Evolutionary conservation across 2,329 filamentous ascomycete genomes (phyloP), one percentile per base, ranked within the genome.

Genomic region (Pseudogymnoascus sp.): DNA sequence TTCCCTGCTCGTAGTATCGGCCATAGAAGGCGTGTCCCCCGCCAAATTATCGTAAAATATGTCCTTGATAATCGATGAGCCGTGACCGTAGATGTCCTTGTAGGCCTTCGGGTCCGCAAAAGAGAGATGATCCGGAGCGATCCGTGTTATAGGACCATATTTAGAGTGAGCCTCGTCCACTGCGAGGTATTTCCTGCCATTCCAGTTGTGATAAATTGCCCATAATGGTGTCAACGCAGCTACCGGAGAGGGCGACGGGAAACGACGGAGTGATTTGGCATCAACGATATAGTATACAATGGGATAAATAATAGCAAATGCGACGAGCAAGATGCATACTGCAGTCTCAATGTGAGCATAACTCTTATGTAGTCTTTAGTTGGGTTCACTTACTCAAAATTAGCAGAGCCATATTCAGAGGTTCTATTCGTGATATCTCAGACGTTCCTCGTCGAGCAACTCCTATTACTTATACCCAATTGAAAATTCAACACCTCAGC

Each of bases 11-110:
- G 19, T 52, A 52, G 41, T 52, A 5, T 52, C 21, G 21, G 41
- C 41, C 60, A 62, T 59, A 23, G 62, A 61, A 3, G 60, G 63
- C 26, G 61, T 59, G 3, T 37, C 60, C 12, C 30, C 61, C 4
- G 37, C 61, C n/a, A 59, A 10, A 19, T 35, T 26, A n/a, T 59
- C 39, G 37, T 65, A 66, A 38, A 63, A 65, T 12, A 58, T 55
- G 41, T 61, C 65, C 57, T 66, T 66, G 9, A 62, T 13, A 33
- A 62, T 60, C 4, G 62, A 18, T 10, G 61, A 57, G 5, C 63
- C 61, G 38, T 71, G 69, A 5, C 70, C 69, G 39, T 72, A 72
- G 57, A 72, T 72, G 26, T 72, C 71, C 56, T 69, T 71, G 65
- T 67, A 70, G 23, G 71, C 71, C 37, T 59, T 63, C 3, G 62